Evolutionary conservation across 2,329 filamentous ascomycete genomes (phyloP).

Genomic region (Clarireedia homoeocarpa): DNA sequence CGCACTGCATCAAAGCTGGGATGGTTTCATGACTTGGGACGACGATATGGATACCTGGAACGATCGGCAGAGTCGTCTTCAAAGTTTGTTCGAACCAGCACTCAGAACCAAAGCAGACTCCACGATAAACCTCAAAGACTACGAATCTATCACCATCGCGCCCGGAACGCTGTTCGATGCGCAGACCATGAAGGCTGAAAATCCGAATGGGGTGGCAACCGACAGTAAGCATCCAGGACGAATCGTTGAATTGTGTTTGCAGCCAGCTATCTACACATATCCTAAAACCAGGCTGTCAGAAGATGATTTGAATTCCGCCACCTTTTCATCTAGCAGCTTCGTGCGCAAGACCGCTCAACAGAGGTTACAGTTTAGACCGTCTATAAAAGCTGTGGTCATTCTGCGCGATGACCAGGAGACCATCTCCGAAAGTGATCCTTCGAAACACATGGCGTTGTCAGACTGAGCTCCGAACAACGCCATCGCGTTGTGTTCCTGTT

Average conservation of each 20-base stretch:
- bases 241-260: not conserved
- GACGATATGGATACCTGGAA: conserved; percentile 4
- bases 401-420: not conserved
- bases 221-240: not conserved
- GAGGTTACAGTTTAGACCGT: not conserved
- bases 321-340: not conserved
- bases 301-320: not conserved
- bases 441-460: no score
- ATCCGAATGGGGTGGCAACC: not conserved
- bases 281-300: not conserved
- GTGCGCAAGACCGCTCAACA: not conserved
- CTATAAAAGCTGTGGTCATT: not conserved
- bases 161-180: conserved; percentile 12
- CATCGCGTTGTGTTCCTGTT: no score
- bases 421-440: no score
- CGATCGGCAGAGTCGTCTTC: conserved; percentile 1
- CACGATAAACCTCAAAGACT: conserved; percentile 13
- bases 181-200: conserved; percentile 10
- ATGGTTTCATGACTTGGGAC: conserved; percentile 10
- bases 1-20: not conserved
- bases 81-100: conserved; percentile 8
- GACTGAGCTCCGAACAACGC: not conserved
- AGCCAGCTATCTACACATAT: not conserved
- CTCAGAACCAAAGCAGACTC: conserved; percentile 13
- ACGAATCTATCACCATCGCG: conserved; percentile 11